phyloP scores from a whole-genome alignment of 2,329 filamentous ascomycete species.

The Clarireedia monteithiana region DNA sequence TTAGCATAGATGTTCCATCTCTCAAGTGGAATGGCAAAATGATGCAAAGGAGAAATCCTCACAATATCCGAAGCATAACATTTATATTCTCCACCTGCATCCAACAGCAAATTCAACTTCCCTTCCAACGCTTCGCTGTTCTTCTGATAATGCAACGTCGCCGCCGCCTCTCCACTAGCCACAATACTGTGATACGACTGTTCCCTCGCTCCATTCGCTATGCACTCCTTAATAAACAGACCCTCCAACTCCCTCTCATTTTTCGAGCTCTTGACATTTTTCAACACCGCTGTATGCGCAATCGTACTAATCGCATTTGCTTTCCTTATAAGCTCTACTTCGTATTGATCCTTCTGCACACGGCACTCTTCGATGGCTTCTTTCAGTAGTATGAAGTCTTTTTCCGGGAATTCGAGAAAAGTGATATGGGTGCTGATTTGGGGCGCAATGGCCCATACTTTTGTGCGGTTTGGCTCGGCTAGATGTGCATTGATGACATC shows the following conservation, averaged over 20 bases:
- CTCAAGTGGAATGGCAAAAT: not conserved
- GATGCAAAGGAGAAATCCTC: constrained; percentile 22
- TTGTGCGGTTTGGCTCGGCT: constrained; percentile 33
- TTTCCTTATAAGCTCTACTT: constrained; percentile 64
- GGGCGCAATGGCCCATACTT: constrained; percentile 67
- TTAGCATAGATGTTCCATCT: not conserved
- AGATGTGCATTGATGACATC: constrained; percentile 65
- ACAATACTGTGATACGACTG: constrained; percentile 87
- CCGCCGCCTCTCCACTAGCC: constrained; percentile 69
- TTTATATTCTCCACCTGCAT: constrained; percentile 71
- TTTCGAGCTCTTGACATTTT: constrained; percentile 51
- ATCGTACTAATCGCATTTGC: constrained; percentile 63
- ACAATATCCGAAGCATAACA: constrained; percentile 65
- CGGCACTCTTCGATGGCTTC: constrained; percentile 60
- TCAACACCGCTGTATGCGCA: constrained; percentile 57
- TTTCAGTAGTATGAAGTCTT: constrained; percentile 48
- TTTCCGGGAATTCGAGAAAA: constrained; percentile 61
- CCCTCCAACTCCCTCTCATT: constrained; percentile 83
- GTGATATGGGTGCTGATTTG: constrained; percentile 67
- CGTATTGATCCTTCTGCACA: constrained; percentile 67
- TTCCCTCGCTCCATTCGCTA: constrained; percentile 67
- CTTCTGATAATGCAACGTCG: constrained; percentile 80
- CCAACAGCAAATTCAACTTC: constrained; percentile 74
- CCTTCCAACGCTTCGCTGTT: constrained; percentile 63
- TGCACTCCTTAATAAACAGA: constrained; percentile 67